phyloP scores from a whole-genome alignment of 257 asterid species.

The Prunella vulgaris region DNA sequence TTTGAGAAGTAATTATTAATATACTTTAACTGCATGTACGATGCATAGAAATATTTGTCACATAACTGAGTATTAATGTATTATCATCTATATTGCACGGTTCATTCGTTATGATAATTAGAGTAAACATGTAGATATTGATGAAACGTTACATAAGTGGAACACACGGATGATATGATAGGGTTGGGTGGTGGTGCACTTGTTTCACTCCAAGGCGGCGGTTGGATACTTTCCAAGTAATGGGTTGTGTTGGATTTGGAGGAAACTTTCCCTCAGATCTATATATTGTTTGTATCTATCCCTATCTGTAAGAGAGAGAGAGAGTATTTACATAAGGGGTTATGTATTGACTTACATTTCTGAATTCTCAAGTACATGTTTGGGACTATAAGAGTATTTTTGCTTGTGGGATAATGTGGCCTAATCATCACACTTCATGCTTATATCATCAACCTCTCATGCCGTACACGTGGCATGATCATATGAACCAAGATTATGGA shows the following conservation, averaged over 20 bases:
- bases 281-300: too few relatives aligned
- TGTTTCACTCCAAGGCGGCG: constrained; percentile 33
- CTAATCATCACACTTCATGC: constrained; percentile 44
- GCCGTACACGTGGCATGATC: constrained; percentile 34
- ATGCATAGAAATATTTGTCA: too few relatives aligned
- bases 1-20: too few relatives aligned
- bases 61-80: neutral
- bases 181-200: constrained; percentile 32
- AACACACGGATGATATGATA: neutral
- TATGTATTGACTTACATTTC: constrained; percentile 12
- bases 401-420: constrained; percentile 2
- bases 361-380: constrained; percentile 14
- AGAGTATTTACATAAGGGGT: neutral
- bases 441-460: constrained; percentile 37
- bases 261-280: constrained; percentile 16
- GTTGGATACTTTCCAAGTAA: constrained; percentile 43
- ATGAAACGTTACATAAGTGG: too few relatives aligned
- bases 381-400: constrained; percentile 3
- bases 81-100: neutral
- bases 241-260: constrained; percentile 16
- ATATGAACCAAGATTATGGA: constrained; percentile 18
- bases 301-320: too few relatives aligned
- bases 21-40: too few relatives aligned
- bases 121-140: too few relatives aligned
- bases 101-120: too few relatives aligned